Percentiles rank a stretch among this genome's conserved stretches.
Evolutionary conservation across 108 stramenopile species (phyloP).

Genomic region (Fistulifera pelliculosa): DNA sequence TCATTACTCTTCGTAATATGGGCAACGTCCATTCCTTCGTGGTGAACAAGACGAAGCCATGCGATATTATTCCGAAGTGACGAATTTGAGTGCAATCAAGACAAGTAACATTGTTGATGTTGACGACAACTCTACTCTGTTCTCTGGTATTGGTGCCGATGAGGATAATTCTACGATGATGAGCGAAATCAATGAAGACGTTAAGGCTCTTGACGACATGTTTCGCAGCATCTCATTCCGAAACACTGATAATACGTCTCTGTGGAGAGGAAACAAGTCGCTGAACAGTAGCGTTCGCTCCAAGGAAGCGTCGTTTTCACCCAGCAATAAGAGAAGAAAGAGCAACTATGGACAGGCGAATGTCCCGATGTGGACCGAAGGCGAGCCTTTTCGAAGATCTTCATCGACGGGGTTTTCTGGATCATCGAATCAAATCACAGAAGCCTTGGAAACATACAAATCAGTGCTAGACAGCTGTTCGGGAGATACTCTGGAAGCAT

Average conservation of each 20-base stretch:
- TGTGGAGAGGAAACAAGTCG: conserved; percentile 8
- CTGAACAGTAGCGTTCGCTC: background rate
- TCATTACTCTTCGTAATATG: conserved; percentile 55
- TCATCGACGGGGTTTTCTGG: conserved; percentile 17
- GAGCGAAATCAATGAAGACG: conserved; percentile 74
- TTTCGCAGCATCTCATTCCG: conserved; percentile 71
- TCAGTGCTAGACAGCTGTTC: conserved; percentile 32
- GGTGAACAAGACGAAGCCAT: conserved; percentile 71
- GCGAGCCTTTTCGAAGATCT: conserved; percentile 37
- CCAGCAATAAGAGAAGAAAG: conserved; percentile 26
- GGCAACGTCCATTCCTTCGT: conserved; percentile 75
- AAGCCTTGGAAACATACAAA: conserved; percentile 54
- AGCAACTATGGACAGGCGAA: conserved; percentile 4
- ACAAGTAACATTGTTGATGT: conserved; percentile 1
- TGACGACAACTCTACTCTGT: conserved; percentile 14
- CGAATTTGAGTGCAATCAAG: conserved; percentile 54
- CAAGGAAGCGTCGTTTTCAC: background rate
- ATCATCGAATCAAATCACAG: conserved; percentile 31
- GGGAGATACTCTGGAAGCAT: conserved; percentile 23
- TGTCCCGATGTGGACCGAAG: conserved; percentile 12
- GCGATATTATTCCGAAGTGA: conserved; percentile 67
- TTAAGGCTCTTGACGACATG: conserved; percentile 70
- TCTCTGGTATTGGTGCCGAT: conserved; percentile 19
- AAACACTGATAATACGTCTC: conserved; percentile 12
- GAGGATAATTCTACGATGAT: conserved; percentile 46